These are phyloP conservation scores for Phytophthora melonis DNA, from an alignment of 352 stramenopile genomes.

Conservation along the genomic window DNA sequence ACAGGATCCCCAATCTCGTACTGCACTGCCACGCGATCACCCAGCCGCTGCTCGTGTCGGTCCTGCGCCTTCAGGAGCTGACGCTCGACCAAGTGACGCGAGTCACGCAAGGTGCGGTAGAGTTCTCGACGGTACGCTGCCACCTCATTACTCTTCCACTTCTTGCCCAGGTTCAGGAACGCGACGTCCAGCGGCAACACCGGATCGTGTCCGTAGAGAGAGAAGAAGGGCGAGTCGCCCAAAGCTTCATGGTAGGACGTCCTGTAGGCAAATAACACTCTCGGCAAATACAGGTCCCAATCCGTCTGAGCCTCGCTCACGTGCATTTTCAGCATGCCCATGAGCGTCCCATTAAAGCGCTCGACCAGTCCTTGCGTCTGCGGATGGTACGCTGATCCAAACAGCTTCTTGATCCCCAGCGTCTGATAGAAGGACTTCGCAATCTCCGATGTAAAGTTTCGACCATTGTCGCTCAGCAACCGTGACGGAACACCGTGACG, in stretches of 20 bases:
- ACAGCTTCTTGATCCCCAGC: conserved; percentile 16
- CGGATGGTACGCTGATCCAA: conserved; percentile 2
- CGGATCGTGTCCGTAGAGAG: conserved; percentile 6
- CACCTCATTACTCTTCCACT: conserved; percentile 20
- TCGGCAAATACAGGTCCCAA: conserved; percentile 7
- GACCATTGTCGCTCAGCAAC: conserved; percentile 9
- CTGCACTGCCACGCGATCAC: background rate
- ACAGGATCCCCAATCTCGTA: conserved; percentile 1
- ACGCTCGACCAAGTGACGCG: background rate
- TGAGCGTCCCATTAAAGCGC: too few species aligned
- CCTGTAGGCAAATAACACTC: conserved; percentile 11
- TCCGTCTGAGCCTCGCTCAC: background rate
- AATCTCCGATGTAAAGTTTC: conserved; percentile 9
- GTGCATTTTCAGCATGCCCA: too few species aligned
- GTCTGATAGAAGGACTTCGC: conserved; percentile 17
- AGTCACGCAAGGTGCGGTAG: background rate
- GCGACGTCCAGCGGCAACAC: too few species aligned
- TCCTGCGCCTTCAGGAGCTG: conserved; percentile 4
- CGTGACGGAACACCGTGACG: conserved; percentile 4
- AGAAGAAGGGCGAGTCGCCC: conserved; percentile 17
- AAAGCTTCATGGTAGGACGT: conserved; percentile 17
- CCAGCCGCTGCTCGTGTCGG: background rate
- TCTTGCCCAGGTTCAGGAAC: background rate
- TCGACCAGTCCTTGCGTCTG: background rate
- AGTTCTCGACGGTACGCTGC: conserved; percentile 1